Evolutionary conservation across 257 asterid genomes (phyloP), one percentile per base, ranked within the genome.

Genomic region (Solanum tacnaense): DNA sequence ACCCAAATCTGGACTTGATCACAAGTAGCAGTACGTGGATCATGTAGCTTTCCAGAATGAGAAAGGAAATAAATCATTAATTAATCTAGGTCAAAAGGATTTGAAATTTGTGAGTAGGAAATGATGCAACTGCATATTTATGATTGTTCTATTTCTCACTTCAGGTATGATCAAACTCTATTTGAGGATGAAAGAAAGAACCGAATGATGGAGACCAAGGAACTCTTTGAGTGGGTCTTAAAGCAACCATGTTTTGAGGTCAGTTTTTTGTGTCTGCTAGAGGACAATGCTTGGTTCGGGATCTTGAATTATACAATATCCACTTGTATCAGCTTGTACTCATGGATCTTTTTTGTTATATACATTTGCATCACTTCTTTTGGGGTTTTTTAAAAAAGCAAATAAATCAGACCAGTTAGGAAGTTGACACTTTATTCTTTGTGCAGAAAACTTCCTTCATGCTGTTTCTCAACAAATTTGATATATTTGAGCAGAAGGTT

Each of bases 161-260:
- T 87, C 94, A 97, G 99, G 93, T 97, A 96, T 87, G 99, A 97
- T 91, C 98, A 96, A 89, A 94, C 94, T 71, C 98, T 97, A 86
- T 94, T 95, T 85, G 99, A 97, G 93, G 99, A 97, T 91, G 99
- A 96, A 88, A 95, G 92, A 91, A 95, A 93, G 91, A 96, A 96
- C 75, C 94, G 99, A 79, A 95, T 97, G 98, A 90, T 94, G 96
- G 99, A 97, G 91, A 94, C 99, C 11, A 97, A 93, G 92, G 99
- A 97, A 89, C 99, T 97, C 87, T 96, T 97, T 74, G 99, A 96
- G 87, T 97, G 99, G 99, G 94, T 97, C 88, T 94, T 97, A 29
- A 95, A 92, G 93, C 99, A 97, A 85, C 99, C 98, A 41, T 97
- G 99, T 92, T 97, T 97, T 49, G 98, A 97, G 99, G 99, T 97